A percentile compares a stretch with the other conserved stretches of the same genome.
phyloP scores from a whole-genome alignment of 73 alveolate genomes.

The Effrenium voratum region DNA sequence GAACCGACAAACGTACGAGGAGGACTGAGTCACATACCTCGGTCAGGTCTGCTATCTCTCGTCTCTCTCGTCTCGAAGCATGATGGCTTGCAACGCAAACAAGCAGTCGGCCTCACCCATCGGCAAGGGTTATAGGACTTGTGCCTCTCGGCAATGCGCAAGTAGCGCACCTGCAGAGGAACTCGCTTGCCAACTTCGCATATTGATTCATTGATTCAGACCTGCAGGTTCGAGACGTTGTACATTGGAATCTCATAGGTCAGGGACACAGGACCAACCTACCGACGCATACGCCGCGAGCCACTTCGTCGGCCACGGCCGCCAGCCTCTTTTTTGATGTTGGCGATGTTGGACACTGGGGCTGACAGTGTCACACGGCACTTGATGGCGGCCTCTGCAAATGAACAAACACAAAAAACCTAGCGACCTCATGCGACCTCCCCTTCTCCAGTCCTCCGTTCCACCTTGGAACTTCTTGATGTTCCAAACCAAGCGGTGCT shows the following conservation, averaged over 20 bases:
- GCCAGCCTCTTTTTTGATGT: constrained; percentile 84
- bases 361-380: constrained; percentile 78
- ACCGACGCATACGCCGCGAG: constrained; percentile 18
- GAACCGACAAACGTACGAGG: constrained; percentile 97
- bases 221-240: constrained; percentile 98
- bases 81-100: neutral
- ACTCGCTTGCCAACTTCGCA: neutral
- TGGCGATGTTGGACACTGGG: constrained; percentile 56
- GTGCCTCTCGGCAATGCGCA: constrained; percentile 92
- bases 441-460: constrained; percentile 93
- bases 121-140: constrained; percentile 87
- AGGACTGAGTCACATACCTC: constrained; percentile 97
- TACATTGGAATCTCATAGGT: constrained; percentile 99
- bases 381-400: constrained; percentile 71
- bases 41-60: neutral
- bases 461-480: constrained; percentile 98
- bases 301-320: no score
- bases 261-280: constrained; percentile 99
- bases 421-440: neutral
- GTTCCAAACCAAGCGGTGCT: constrained; percentile 97
- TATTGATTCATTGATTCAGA: neutral
- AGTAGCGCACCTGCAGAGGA: constrained; percentile 54
- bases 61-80: neutral
- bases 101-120: constrained; percentile 70
- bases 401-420: neutral